These are phyloP conservation scores for Trypanosoma mega DNA, from an alignment of 208 protist species.

Conservation along the genomic window DNA sequence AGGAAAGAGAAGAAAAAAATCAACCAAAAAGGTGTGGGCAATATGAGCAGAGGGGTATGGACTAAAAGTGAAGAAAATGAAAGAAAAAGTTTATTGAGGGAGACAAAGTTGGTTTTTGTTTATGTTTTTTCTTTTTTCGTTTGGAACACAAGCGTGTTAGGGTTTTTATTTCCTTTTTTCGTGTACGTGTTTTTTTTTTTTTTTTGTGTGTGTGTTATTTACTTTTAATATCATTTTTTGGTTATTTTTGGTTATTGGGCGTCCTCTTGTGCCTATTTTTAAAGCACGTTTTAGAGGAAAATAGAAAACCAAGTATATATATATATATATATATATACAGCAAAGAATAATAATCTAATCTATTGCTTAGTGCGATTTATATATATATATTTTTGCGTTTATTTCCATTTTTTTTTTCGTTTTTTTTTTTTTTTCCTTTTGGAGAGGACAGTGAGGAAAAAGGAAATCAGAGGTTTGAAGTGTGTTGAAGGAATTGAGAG, in stretches of 20 bases:
- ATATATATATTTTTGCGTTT: neutral
- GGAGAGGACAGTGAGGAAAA: too few relatives aligned
- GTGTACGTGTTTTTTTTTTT: constrained; percentile 7
- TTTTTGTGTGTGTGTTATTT: constrained; percentile 17
- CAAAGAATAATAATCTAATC: too few relatives aligned
- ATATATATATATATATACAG: constrained; percentile 24
- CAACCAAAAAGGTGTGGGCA: neutral
- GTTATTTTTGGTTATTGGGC: constrained; percentile 17
- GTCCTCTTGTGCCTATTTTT: too few relatives aligned
- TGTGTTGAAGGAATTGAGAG: too few relatives aligned
- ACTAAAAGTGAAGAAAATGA: neutral
- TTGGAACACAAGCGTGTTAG: constrained; percentile 1
- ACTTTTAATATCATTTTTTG: constrained; percentile 20
- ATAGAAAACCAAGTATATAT: constrained; percentile 5
- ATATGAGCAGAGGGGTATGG: neutral
- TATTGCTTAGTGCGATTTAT: constrained; percentile 11
- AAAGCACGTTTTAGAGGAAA: constrained; percentile 4
- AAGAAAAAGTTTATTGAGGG: neutral
- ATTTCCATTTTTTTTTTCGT: neutral
- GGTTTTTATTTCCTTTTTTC: constrained; percentile 19
- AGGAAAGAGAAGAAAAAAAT: constrained; percentile 13
- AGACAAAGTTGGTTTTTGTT: neutral
- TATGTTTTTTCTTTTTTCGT: constrained; percentile 13
- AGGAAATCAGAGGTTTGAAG: too few relatives aligned
- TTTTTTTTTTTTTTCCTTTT: neutral